Conservation (phyloP, 73 alveolate species). For the Paramecium caudatum region DNA sequence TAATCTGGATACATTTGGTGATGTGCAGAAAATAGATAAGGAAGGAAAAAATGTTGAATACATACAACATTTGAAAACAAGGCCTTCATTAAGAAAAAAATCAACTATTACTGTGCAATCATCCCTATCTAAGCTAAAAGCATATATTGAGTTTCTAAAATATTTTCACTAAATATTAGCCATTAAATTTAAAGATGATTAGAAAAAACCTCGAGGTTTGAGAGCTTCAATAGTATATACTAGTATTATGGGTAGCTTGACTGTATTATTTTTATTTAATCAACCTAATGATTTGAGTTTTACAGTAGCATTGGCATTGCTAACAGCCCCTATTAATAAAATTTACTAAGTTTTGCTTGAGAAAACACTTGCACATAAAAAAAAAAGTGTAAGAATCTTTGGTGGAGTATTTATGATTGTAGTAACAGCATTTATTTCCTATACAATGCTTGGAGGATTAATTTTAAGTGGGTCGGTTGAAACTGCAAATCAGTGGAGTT, state of each 20-base stretch:
- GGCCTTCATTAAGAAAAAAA: no score
- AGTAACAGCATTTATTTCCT: background rate
- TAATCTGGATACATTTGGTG: no score
- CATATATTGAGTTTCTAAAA: background rate
- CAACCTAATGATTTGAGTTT: background rate
- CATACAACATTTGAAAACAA: no score
- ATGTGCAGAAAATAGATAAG: no score
- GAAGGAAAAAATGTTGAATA: no score
- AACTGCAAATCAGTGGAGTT: conserved; percentile 35
- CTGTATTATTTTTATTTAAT: conserved; percentile 26
- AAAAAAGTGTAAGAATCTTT: background rate
- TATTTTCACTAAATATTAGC: background rate
- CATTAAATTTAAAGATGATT: background rate
- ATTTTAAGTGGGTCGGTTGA: background rate
- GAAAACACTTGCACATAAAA: conserved; percentile 37
- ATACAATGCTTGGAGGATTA: conserved; percentile 15
- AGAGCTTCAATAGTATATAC: conserved; percentile 46
- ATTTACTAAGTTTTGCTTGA: background rate
- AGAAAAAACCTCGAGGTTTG: background rate
- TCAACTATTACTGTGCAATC: no score
- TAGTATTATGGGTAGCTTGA: conserved; percentile 42
- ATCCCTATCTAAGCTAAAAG: background rate
- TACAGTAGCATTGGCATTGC: background rate
- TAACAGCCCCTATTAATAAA: conserved; percentile 45
- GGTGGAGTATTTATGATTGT: conserved; percentile 9